Evolutionary conservation across 225 moss, liverwort and hornwort species (phyloP).

Genomic region (Thuidium tamariscinum): DNA sequence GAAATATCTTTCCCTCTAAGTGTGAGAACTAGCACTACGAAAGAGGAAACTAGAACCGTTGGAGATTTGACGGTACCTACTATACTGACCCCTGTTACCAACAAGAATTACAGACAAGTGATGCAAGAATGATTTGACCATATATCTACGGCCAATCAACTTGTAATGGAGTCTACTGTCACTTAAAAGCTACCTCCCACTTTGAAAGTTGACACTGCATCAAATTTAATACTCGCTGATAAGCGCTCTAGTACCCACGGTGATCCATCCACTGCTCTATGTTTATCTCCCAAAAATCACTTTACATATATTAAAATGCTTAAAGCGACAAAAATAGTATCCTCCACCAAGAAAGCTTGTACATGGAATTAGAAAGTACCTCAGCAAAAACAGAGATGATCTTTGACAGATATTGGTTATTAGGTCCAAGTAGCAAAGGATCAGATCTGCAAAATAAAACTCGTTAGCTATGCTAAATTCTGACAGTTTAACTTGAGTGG

Average conservation of each 20-base stretch:
- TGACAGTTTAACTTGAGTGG: neutral
- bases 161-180: neutral
- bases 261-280: neutral
- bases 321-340: neutral
- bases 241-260: too few species aligned
- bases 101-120: neutral
- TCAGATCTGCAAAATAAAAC: conserved; percentile 54
- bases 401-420: conserved; percentile 76
- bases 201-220: neutral
- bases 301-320: neutral
- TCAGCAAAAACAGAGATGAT: conserved; percentile 90
- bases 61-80: neutral
- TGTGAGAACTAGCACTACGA: neutral
- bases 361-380: conserved; percentile 23
- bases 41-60: neutral
- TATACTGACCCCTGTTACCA: neutral
- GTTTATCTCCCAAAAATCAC: neutral
- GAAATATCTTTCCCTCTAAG: neutral
- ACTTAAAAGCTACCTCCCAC: neutral
- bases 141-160: neutral
- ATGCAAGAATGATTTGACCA: neutral
- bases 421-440: conserved; percentile 73
- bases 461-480: neutral
- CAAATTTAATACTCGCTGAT: neutral
- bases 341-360: neutral